A percentile compares a stretch with the other conserved stretches of the same genome.
Evolutionary conservation across 2,329 filamentous ascomycete species (phyloP).

Genomic region (Proliferodiscus dingleyae): DNA sequence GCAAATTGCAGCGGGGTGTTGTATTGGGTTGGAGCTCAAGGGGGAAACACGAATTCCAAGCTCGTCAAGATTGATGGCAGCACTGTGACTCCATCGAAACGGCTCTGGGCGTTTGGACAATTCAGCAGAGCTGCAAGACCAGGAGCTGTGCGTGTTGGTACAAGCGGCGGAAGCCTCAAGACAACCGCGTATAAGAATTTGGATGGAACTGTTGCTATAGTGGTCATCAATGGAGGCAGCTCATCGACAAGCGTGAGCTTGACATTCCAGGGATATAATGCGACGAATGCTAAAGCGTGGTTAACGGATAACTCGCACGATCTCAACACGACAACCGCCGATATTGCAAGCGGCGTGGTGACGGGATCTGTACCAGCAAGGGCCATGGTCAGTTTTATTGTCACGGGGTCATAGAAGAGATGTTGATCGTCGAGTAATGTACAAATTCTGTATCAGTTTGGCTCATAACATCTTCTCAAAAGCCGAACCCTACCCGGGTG

Average conservation of each 20-base stretch:
- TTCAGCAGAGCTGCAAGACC: conserved; percentile 4
- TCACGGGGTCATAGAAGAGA: not conserved
- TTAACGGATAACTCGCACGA: conserved; percentile 13
- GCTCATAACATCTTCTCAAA: too few species aligned
- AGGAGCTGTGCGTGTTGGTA: conserved; percentile 7
- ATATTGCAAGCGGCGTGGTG: conserved; percentile 1
- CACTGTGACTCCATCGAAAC: not conserved
- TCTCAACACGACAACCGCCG: conserved; percentile 1
- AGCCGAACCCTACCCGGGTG: too few species aligned
- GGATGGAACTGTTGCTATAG: conserved; percentile 17
- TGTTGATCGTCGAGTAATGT: too few species aligned
- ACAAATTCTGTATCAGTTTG: too few species aligned
- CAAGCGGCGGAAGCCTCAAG: conserved; percentile 2
- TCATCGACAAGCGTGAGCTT: conserved; percentile 5
- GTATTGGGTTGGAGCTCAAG: conserved; percentile 38
- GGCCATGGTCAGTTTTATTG: conserved; percentile 10
- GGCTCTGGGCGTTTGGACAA: conserved; percentile 9
- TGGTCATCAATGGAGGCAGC: conserved; percentile 17
- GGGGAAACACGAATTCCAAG: not conserved
- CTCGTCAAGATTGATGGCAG: not conserved
- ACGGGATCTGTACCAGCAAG: conserved; percentile 9
- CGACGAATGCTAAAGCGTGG: conserved; percentile 6
- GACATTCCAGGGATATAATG: conserved; percentile 4
- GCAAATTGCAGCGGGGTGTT: conserved; percentile 46
- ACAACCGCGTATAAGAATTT: conserved; percentile 16